phyloP scores from a whole-genome alignment of 768 basidiomycete species.

The Sporobolomyces pararoseus region DNA sequence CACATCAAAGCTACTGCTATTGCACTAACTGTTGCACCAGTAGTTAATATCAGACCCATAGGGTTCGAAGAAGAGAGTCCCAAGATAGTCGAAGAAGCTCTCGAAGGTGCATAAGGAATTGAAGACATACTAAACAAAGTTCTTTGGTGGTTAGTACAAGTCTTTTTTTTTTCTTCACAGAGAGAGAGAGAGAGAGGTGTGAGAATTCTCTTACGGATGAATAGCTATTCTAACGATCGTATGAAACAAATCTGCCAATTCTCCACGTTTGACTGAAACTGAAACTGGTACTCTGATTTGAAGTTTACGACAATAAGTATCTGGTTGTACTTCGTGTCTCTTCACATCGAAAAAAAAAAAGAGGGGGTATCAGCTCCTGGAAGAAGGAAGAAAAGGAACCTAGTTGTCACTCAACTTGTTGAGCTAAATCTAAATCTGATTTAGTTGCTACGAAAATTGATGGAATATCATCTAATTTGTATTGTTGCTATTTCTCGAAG shows the following conservation, averaged over 20 bases:
- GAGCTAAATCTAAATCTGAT: conserved; percentile 91
- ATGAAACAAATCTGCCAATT: conserved; percentile 81
- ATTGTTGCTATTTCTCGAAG: conserved; percentile 78
- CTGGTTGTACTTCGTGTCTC: conserved; percentile 97
- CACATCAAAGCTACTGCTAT: conserved; percentile 19
- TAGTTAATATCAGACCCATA: background rate
- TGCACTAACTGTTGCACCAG: background rate
- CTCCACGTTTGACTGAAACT: conserved; percentile 80
- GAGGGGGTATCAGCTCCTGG: background rate
- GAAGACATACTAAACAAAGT: conserved; percentile 25
- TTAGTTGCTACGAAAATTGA: conserved; percentile 98
- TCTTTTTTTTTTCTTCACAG: no score
- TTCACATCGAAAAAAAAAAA: no score
- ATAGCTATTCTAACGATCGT: conserved; percentile 77
- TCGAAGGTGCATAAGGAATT: conserved; percentile 28
- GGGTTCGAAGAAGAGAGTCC: conserved; percentile 24
- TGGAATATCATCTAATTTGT: conserved; percentile 88
- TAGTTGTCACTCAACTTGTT: conserved; percentile 69
- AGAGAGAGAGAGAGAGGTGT: no score
- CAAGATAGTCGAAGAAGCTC: conserved; percentile 25
- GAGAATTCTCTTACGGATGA: conserved; percentile 60
- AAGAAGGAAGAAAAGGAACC: background rate
- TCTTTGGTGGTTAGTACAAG: no score
- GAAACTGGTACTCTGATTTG: conserved; percentile 90
- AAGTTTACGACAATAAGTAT: conserved; percentile 87